A percentile compares a stretch with the other conserved stretches of the same genome.
phyloP scores from a whole-genome alignment of 208 protist species.

The Acanthamoeba triangularis region DNA sequence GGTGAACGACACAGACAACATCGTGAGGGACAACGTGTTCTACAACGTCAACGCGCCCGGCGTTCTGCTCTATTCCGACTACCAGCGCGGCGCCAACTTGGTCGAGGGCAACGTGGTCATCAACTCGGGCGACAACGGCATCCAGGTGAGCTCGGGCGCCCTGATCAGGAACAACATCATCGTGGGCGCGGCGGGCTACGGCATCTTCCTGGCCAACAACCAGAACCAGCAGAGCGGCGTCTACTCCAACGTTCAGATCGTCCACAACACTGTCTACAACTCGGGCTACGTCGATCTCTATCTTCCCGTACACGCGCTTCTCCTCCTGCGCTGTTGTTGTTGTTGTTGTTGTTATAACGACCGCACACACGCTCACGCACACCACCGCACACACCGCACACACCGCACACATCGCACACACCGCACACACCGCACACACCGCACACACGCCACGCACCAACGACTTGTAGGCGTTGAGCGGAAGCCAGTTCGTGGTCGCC shows the following conservation, averaged over 20 bases:
- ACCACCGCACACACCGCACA: too few relatives aligned
- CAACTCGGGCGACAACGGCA: not conserved
- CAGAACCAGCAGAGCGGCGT: not conserved
- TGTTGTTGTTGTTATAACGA: not conserved
- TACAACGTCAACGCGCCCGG: not conserved
- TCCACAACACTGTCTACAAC: slow-evolving; percentile 46
- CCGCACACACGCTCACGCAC: not conserved
- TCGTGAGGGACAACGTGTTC: not conserved
- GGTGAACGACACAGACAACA: not conserved
- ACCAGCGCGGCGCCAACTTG: not conserved
- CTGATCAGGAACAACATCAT: slow-evolving; percentile 36
- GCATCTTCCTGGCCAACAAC: slow-evolving; percentile 22
- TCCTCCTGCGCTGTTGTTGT: too few relatives aligned
- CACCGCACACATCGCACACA: too few relatives aligned
- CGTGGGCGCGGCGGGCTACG: not conserved
- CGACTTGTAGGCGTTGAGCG: not conserved
- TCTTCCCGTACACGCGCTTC: not conserved
- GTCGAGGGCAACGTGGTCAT: slow-evolving; percentile 29
- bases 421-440: too few relatives aligned
- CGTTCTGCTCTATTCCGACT: not conserved
- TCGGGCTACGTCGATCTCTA: not conserved
- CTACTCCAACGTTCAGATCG: not conserved
- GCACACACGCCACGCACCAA: not conserved
- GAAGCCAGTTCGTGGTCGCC: not conserved
- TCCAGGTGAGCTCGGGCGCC: slow-evolving; percentile 35